These are phyloP conservation scores for Pichia terricola DNA, from an alignment of 1,139 yeast genomes.

Conservation along the genomic window DNA sequence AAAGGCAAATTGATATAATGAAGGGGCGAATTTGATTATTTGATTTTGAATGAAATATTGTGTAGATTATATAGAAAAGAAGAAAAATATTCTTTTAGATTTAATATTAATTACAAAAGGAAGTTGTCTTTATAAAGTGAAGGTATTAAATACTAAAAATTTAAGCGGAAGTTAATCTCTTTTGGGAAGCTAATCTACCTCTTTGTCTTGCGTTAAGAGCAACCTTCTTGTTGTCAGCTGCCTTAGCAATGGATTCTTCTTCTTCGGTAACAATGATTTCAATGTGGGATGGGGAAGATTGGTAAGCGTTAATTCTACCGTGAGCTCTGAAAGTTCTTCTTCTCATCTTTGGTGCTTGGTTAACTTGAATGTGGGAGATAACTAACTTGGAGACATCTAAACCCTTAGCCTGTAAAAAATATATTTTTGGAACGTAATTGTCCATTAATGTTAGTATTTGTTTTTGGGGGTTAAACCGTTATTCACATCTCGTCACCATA, in stretches of 20 bases:
- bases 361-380: conserved; percentile 98
- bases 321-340: conserved; percentile 99
- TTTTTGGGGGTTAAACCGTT: background rate
- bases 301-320: conserved; percentile 99
- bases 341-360: conserved; percentile 99
- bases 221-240: conserved; percentile 73
- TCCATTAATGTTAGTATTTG: conserved; percentile 11
- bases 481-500: too few relatives aligned
- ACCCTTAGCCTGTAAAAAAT: conserved; percentile 63
- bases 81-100: background rate
- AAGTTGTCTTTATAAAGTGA: too few relatives aligned
- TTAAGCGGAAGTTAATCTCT: conserved; percentile 49
- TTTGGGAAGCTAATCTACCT: conserved; percentile 85
- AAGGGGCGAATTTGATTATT: background rate
- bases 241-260: conserved; percentile 90
- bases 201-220: conserved; percentile 81
- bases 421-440: background rate
- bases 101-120: too few relatives aligned
- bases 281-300: conserved; percentile 97
- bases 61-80: background rate
- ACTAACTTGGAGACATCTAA: conserved; percentile 90
- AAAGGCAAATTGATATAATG: conserved; percentile 3
- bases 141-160: conserved; percentile 1
- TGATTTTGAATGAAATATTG: background rate
- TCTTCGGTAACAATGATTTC: conserved; percentile 95